These are phyloP conservation scores for Diplosphaera chodatii DNA, from an alignment of 139 green algal species.

Conservation along the genomic window DNA sequence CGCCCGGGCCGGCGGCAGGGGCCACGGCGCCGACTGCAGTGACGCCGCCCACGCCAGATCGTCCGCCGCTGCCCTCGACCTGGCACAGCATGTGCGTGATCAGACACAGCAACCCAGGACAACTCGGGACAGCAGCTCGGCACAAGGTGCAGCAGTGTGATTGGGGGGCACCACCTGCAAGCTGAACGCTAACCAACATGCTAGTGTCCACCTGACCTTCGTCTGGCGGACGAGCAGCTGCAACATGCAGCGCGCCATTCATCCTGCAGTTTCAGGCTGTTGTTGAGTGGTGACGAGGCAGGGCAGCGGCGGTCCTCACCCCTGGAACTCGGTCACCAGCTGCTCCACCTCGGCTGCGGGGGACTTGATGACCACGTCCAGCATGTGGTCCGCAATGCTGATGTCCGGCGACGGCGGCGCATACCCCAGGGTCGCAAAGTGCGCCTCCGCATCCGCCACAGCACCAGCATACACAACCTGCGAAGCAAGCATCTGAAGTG, in stretches of 20 bases:
- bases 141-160: neutral
- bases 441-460: slow-evolving; percentile 1
- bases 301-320: too few relatives aligned
- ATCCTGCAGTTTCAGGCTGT: too few relatives aligned
- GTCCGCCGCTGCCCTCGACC: neutral
- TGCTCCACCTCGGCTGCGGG: slow-evolving; percentile 25
- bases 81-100: neutral
- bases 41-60: neutral
- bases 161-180: too few relatives aligned
- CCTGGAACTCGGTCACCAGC: slow-evolving; percentile 22
- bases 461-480: neutral
- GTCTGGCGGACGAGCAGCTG: too few relatives aligned
- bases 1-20: slow-evolving; percentile 2
- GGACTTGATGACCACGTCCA: slow-evolving; percentile 60
- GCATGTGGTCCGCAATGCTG: slow-evolving; percentile 54
- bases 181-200: too few relatives aligned
- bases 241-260: too few relatives aligned
- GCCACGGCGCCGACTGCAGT: slow-evolving; percentile 6
- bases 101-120: too few relatives aligned
- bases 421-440: slow-evolving; percentile 43
- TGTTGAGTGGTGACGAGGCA: too few relatives aligned
- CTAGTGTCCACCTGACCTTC: too few relatives aligned
- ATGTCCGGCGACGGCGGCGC: slow-evolving; percentile 6
- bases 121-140: too few relatives aligned
- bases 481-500: too few relatives aligned